Base-by-base conservation (phyloP, 371 early-diverging fungal genomes). In the Syncephalastrum racemosum region DNA sequence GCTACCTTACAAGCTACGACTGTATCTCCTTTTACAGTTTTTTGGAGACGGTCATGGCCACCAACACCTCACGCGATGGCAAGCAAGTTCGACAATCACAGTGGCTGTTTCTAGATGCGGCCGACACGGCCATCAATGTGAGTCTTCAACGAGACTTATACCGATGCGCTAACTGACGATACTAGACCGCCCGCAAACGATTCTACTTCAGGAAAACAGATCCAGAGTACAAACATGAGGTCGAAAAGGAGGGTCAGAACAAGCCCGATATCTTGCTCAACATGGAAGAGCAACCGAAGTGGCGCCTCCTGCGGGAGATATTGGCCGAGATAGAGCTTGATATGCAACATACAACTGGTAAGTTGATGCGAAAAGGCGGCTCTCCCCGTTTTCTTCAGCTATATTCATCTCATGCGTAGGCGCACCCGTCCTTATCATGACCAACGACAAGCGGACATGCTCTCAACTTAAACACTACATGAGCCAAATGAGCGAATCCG, bases 101-200 rank as follows among this genome's bases (percentile, higher is more conserved):
- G 50, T 97, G 97, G 97, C 67, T 97, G 25, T 65, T 89, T 52
- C 73, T 86, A 12, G 95, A 96, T 36, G 83, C 96, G n/a, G 95
- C 94, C 6, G 88, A 94, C 59, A 75, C 67, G 25, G 79, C 90
- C 7, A 87, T 88, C 58, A 53, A 68, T 23, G 81, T 88, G 64
- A 63, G 57, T 47, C 6, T n/a, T 16, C 10, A 0, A 8, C 12
- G 10, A 5, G 6, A 10, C 36, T 10, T 8, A 8, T 40, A 3
- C 39, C 19, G 4, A 8, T 13, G n/a, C 15, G 19, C 25, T 55
- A 31, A 42, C 16, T 13, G n/a, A 7, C 3, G 13, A 7, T 12
- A 40, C 14, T 63, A 83, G 84, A 63, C 73, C 4, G 89, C 89
- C 0, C 73, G 82, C 45, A 75, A 83, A 39, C 71, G 93, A 12